Percentiles rank a stretch among this genome's conserved stretches.
phyloP scores from a whole-genome alignment of 108 stramenopile species.

The Cyclotella choctawhatcheeana region DNA sequence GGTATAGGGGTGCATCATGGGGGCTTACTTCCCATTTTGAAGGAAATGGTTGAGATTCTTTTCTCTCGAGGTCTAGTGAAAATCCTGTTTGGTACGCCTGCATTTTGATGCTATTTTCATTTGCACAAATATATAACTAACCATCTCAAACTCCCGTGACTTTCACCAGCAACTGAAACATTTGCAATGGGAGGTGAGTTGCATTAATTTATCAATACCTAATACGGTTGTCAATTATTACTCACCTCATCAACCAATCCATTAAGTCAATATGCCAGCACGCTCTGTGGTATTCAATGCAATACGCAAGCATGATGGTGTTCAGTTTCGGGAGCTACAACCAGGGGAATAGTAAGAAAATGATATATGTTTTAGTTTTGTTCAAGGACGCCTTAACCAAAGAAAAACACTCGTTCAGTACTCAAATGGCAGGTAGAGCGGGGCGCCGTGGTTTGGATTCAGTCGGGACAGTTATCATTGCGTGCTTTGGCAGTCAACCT shows the following conservation, averaged over 20 bases:
- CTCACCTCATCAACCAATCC: too few relatives aligned
- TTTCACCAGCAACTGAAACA: slow-evolving; percentile 99
- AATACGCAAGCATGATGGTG: slow-evolving; percentile 96
- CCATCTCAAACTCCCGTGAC: too few relatives aligned
- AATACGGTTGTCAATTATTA: too few relatives aligned
- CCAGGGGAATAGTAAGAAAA: slow-evolving; percentile 82
- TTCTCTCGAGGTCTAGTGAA: slow-evolving; percentile 94
- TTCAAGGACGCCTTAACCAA: too few relatives aligned
- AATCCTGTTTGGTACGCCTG: slow-evolving; percentile 95
- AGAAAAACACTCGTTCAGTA: too few relatives aligned
- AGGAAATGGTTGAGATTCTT: slow-evolving; percentile 96
- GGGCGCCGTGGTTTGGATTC: slow-evolving; percentile 96
- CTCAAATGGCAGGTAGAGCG: slow-evolving; percentile 98
- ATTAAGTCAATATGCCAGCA: slow-evolving; percentile 99
- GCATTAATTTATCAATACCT: too few relatives aligned
- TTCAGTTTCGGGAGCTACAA: slow-evolving; percentile 79
- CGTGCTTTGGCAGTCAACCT: slow-evolving; percentile 76
- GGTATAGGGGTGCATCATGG: slow-evolving; percentile 98
- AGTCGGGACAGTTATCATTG: slow-evolving; percentile 81
- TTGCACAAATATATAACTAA: too few relatives aligned
- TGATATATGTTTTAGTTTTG: not conserved
- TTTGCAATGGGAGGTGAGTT: slow-evolving; percentile 99
- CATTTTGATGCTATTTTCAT: too few relatives aligned
- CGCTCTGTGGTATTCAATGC: slow-evolving; percentile 94
- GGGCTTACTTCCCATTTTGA: slow-evolving; percentile 96